These are phyloP conservation scores for Candida pseudoglaebosa DNA, from an alignment of 805 yeast species.

Conservation along the genomic window DNA sequence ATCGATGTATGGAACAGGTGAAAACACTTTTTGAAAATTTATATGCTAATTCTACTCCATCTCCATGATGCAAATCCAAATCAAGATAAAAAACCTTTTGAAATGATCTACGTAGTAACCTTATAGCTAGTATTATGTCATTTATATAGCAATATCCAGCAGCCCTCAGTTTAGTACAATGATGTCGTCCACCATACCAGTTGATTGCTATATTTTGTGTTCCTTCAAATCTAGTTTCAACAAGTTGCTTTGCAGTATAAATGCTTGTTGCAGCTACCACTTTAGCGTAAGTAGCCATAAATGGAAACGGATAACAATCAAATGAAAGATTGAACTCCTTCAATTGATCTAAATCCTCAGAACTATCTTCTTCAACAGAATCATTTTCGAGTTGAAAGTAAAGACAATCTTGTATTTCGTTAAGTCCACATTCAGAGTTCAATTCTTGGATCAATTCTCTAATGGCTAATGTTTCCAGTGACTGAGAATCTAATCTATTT, in stretches of 20 bases:
- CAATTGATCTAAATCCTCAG: conserved; percentile 13
- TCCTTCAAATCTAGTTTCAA: conserved; percentile 6
- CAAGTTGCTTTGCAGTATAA: conserved; percentile 39
- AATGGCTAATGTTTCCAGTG: conserved; percentile 3
- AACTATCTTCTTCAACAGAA: conserved; percentile 6
- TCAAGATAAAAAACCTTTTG: conserved; percentile 58
- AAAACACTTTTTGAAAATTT: conserved; percentile 49
- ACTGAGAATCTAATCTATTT: conserved; percentile 12
- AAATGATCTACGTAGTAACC: conserved; percentile 43
- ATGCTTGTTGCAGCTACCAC: conserved; percentile 57
- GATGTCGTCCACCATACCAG: conserved; percentile 83
- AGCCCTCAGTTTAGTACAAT: conserved; percentile 50
- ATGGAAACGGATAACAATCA: conserved; percentile 65
- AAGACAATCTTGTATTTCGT: background rate
- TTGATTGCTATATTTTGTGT: conserved; percentile 46
- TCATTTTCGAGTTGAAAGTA: conserved; percentile 5
- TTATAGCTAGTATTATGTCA: conserved; percentile 59
- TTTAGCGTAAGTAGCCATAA: conserved; percentile 45
- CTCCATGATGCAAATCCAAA: conserved; percentile 76
- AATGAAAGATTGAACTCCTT: conserved; percentile 46
- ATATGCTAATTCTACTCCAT: conserved; percentile 72
- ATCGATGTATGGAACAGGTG: conserved; percentile 61
- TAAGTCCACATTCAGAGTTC: conserved; percentile 3
- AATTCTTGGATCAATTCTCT: conserved; percentile 3
- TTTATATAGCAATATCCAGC: conserved; percentile 74